phyloP scores from a whole-genome alignment of 768 basidiomycete species.

The Boletus pseudopeckii region DNA sequence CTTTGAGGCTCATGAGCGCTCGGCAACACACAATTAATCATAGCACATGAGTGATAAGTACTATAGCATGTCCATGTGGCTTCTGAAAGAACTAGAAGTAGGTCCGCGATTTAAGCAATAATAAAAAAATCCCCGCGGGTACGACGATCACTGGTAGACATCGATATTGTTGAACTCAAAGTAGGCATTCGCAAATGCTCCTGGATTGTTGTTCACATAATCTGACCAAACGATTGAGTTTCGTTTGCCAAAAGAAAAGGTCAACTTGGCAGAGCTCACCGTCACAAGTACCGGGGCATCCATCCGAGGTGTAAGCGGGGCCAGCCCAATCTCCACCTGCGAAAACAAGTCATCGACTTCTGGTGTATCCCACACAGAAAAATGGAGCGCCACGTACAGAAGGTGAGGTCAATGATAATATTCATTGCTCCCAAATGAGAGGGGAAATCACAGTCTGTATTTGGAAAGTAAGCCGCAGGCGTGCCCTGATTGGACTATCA shows the following conservation, averaged over 20 bases:
- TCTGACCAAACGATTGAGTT: constrained; percentile 39
- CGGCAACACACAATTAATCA: too few species aligned
- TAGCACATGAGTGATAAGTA: too few species aligned
- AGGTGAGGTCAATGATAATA: constrained; percentile 19
- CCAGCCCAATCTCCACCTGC: constrained; percentile 33
- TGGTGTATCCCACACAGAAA: not conserved
- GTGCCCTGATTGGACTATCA: constrained; percentile 6
- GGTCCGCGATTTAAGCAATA: not conserved
- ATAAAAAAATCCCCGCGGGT: not conserved
- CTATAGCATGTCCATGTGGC: too few species aligned
- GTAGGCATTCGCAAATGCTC: constrained; percentile 16
- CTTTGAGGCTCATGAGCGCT: too few species aligned
- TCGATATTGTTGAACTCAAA: constrained; percentile 24
- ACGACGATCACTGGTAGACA: constrained; percentile 14
- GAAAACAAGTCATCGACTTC: not conserved
- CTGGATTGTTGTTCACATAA: constrained; percentile 42
- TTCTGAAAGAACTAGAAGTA: not conserved
- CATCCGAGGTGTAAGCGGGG: constrained; percentile 9
- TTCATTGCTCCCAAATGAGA: constrained; percentile 18
- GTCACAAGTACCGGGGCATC: constrained; percentile 28
- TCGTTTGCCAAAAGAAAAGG: not conserved
- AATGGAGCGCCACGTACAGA: constrained; percentile 13
- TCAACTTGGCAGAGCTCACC: constrained; percentile 15
- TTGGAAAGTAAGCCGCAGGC: constrained; percentile 16
- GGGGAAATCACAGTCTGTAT: constrained; percentile 12